phyloP scores from a whole-genome alignment of 495 filamentous ascomycete genomes.

The Aspergillus diversus region DNA sequence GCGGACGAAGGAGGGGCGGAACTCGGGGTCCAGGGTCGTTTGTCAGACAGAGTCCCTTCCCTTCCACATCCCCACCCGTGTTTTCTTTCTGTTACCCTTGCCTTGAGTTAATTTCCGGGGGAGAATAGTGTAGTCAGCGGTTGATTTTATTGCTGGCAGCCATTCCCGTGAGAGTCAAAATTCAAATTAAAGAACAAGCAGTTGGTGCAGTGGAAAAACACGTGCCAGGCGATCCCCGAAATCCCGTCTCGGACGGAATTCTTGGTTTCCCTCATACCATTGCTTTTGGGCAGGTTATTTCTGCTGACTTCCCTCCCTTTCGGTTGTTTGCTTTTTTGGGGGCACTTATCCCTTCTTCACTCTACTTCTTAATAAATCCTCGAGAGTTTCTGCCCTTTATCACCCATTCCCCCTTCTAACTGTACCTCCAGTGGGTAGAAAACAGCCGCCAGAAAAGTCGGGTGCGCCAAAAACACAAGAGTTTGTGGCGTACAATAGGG shows the following conservation, averaged over 20 bases:
- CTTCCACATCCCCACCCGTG: conserved; percentile 11
- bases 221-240: conserved; percentile 16
- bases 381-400: not conserved
- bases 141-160: not conserved
- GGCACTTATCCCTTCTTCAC: not conserved
- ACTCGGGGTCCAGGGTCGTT: not conserved
- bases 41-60: not conserved
- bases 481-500: too few relatives aligned
- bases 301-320: conserved; percentile 8
- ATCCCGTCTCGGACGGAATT: conserved; percentile 1
- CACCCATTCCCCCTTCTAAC: not conserved
- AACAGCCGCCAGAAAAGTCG: not conserved
- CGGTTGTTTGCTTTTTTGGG: conserved; percentile 7
- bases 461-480: too few relatives aligned
- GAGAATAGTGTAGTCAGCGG: not conserved
- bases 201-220: conserved; percentile 9
- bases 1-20: conserved; percentile 15
- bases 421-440: not conserved
- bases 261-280: conserved; percentile 7
- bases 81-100: conserved; percentile 13
- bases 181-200: not conserved
- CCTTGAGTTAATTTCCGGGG: conserved; percentile 9
- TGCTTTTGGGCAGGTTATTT: conserved; percentile 17
- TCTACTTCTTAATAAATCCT: not conserved
- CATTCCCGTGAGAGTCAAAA: conserved; percentile 3